Percentiles rank a stretch among this genome's conserved stretches.
These are phyloP conservation scores for Ogataea saltuana DNA, from an alignment of 805 yeast genomes.

Conservation along the genomic window DNA sequence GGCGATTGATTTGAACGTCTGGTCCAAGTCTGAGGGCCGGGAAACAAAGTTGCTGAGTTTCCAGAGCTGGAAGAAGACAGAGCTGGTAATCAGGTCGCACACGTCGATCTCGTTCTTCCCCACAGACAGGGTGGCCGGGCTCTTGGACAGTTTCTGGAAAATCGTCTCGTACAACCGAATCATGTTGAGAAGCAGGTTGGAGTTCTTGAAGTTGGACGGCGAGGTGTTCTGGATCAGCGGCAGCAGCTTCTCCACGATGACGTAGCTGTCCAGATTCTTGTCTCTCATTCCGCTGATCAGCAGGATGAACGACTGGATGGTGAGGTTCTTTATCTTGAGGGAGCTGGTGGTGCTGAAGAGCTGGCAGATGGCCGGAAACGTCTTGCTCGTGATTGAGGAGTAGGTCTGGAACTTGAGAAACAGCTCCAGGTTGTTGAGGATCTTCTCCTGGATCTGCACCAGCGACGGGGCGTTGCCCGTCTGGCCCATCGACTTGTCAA, in stretches of 20 bases:
- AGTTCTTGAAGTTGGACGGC: slow-evolving; percentile 32
- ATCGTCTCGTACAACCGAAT: slow-evolving; percentile 32
- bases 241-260: slow-evolving; percentile 74
- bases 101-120: slow-evolving; percentile 28
- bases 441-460: slow-evolving; percentile 36
- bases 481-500: slow-evolving; percentile 33
- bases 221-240: slow-evolving; percentile 59
- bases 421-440: slow-evolving; percentile 31
- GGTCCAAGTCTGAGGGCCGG: slow-evolving; percentile 25
- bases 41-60: slow-evolving; percentile 30
- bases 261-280: slow-evolving; percentile 66
- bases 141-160: slow-evolving; percentile 28
- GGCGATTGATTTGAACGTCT: slow-evolving; percentile 18
- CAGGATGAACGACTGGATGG: slow-evolving; percentile 59
- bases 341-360: slow-evolving; percentile 85
- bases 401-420: slow-evolving; percentile 38
- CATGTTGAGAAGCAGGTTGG: slow-evolving; percentile 33
- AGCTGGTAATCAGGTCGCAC: slow-evolving; percentile 33
- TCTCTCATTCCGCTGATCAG: slow-evolving; percentile 45
- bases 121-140: slow-evolving; percentile 26
- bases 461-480: slow-evolving; percentile 18
- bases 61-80: slow-evolving; percentile 39
- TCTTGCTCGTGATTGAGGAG: slow-evolving; percentile 65
- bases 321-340: slow-evolving; percentile 69
- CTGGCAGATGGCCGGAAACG: slow-evolving; percentile 71